Evolutionary conservation across 352 stramenopile species (phyloP).

Genomic region (Thraustochytrium striatum): DNA sequence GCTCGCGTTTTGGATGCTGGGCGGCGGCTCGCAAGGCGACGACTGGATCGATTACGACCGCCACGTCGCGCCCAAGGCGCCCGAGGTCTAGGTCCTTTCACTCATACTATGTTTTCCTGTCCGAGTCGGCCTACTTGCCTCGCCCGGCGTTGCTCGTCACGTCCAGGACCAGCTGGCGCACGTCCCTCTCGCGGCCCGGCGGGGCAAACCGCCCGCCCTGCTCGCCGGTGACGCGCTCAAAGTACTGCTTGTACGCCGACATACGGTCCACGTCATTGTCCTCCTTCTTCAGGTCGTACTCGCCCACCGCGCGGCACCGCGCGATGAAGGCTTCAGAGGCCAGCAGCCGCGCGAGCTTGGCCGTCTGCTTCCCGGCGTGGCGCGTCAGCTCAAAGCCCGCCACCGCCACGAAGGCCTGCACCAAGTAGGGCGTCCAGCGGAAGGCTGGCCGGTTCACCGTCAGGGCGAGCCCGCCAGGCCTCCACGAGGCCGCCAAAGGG

Average conservation of each 20-base stretch:
- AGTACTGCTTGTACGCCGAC: conserved; percentile 18
- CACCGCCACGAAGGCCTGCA: conserved; percentile 20
- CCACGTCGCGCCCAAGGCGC: neutral
- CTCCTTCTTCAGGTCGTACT: neutral
- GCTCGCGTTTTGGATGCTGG: neutral
- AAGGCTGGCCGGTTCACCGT: neutral
- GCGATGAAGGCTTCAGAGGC: neutral
- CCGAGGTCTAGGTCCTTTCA: too few relatives aligned
- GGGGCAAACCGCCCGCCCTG: neutral
- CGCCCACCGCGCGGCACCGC: neutral
- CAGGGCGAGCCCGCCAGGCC: conserved; percentile 32
- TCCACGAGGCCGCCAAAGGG: conserved; percentile 19
- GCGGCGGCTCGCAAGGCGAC: neutral
- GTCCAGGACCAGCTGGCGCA: conserved; percentile 27
- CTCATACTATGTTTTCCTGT: too few relatives aligned
- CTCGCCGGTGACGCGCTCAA: neutral
- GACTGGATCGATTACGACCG: conserved; percentile 34
- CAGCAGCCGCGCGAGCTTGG: neutral
- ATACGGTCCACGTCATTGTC: conserved; percentile 39
- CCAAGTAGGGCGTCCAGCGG: conserved; percentile 33
- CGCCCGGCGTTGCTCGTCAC: conserved; percentile 12
- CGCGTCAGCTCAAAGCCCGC: conserved; percentile 14
- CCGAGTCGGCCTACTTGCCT: too few relatives aligned
- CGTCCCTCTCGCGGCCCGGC: conserved; percentile 20
- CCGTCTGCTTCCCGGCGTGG: conserved; percentile 10